phyloP scores from a whole-genome alignment of 768 basidiomycete genomes.

The Sutorius australiensis region DNA sequence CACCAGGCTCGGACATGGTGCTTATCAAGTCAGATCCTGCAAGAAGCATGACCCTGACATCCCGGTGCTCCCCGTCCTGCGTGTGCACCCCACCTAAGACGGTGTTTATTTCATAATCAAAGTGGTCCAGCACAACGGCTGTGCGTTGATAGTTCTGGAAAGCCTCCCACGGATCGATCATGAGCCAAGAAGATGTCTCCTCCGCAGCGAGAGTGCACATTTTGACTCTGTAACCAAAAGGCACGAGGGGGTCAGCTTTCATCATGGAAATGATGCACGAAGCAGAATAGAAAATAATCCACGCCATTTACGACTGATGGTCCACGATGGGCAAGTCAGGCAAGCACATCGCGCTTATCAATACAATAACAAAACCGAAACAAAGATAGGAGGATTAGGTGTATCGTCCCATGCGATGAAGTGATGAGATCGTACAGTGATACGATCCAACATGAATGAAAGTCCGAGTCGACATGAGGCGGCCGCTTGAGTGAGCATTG shows the following conservation, averaged over 20 bases:
- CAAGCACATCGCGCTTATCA: constrained; percentile 9
- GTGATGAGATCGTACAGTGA: constrained; percentile 5
- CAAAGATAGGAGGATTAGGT: constrained; percentile 15
- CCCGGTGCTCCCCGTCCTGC: constrained; percentile 68
- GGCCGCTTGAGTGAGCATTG: constrained; percentile 8
- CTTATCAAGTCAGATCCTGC: constrained; percentile 98
- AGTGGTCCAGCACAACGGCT: constrained; percentile 95
- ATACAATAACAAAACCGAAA: constrained; percentile 2
- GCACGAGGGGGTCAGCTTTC: constrained; percentile 19
- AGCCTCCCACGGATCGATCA: constrained; percentile 98
- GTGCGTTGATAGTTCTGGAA: constrained; percentile 94
- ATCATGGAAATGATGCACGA: constrained; percentile 1
- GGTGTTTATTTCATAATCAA: constrained; percentile 91
- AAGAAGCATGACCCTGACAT: constrained; percentile 85
- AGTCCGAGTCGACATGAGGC: constrained; percentile 17
- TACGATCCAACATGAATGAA: constrained; percentile 7
- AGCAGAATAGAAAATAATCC: constrained; percentile 4
- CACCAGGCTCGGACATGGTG: constrained; percentile 97
- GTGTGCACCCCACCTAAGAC: constrained; percentile 74
- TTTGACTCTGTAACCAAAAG: constrained; percentile 53
- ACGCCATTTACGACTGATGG: constrained; percentile 2
- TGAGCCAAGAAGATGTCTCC: constrained; percentile 89
- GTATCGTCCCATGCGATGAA: constrained; percentile 4
- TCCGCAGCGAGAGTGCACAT: constrained; percentile 90
- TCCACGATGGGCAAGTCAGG: constrained; percentile 8